Percentiles rank a stretch among this genome's conserved stretches.
phyloP scores from a whole-genome alignment of 2,329 filamentous ascomycete genomes.

The Botrytis cinerea region DNA sequence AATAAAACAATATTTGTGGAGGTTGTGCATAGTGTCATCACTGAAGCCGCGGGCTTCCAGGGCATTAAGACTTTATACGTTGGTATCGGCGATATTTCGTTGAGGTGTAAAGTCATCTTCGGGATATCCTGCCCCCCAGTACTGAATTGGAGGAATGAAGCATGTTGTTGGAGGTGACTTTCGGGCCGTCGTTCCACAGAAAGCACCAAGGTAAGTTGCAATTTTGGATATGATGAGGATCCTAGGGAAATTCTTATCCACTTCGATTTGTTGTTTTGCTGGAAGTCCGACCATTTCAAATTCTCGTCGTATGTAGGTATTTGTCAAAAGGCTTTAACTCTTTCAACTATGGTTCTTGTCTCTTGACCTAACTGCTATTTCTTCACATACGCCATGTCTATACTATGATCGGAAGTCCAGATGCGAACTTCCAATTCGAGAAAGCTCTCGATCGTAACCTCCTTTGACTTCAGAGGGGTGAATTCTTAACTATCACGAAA shows the following conservation, averaged over 20 bases:
- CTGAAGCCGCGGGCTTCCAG: not conserved
- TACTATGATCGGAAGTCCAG: not conserved
- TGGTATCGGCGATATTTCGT: not conserved
- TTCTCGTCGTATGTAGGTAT: not conserved
- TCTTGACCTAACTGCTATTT: not conserved
- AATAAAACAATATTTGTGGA: not conserved
- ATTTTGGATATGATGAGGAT: too few relatives aligned
- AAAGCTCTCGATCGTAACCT: not conserved
- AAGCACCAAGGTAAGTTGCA: too few relatives aligned
- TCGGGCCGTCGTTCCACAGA: too few relatives aligned
- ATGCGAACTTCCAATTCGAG: not conserved
- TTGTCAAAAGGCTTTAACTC: not conserved
- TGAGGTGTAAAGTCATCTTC: too few relatives aligned
- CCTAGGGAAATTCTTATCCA: not conserved
- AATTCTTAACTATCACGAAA: not conserved
- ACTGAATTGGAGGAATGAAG: not conserved
- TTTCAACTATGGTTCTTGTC: not conserved
- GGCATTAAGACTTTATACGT: not conserved
- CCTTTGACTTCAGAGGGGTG: fast-evolving
- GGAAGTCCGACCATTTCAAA: not conserved
- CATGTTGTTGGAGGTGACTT: too few relatives aligned
- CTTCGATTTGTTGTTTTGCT: too few relatives aligned
- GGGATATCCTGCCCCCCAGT: too few relatives aligned
- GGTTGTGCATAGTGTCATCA: fast-evolving
- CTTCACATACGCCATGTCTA: not conserved